Conservation (phyloP, 495 filamentous ascomycete species). For the Aspergillus leporis region DNA sequence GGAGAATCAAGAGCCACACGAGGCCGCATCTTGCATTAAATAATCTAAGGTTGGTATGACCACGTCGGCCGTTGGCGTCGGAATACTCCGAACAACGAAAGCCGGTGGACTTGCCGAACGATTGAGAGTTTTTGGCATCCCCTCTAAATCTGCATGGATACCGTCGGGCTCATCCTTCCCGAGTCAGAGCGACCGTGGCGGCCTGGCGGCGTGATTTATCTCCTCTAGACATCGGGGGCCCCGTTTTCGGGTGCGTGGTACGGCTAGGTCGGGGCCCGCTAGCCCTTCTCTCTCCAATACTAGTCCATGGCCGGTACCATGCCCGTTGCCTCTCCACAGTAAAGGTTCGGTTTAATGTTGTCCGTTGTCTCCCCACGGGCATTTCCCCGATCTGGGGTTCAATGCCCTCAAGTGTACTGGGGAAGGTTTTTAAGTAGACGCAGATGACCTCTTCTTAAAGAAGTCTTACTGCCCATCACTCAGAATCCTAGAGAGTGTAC, state of each 20-base stretch:
- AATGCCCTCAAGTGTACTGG: background rate
- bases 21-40: too few relatives aligned
- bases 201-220: too few relatives aligned
- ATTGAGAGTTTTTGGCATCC: too few relatives aligned
- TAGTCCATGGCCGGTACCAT: background rate
- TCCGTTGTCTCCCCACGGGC: background rate
- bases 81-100: too few relatives aligned
- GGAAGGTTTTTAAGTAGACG: background rate
- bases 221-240: too few relatives aligned
- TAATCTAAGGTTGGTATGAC: too few relatives aligned
- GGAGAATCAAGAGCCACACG: too few relatives aligned
- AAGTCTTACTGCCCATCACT: background rate
- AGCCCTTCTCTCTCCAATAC: background rate
- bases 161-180: too few relatives aligned
- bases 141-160: too few relatives aligned
- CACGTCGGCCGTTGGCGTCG: too few relatives aligned
- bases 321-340: background rate
- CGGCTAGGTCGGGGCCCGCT: background rate
- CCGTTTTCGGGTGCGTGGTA: background rate
- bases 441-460: background rate
- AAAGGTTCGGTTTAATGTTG: background rate
- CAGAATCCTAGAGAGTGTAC: background rate
- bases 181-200: too few relatives aligned
- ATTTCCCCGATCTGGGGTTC: background rate
- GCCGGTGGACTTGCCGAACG: too few relatives aligned